These are phyloP conservation scores for Tricholoma bakamatsutake DNA, from an alignment of 768 basidiomycete genomes.

Conservation along the genomic window DNA sequence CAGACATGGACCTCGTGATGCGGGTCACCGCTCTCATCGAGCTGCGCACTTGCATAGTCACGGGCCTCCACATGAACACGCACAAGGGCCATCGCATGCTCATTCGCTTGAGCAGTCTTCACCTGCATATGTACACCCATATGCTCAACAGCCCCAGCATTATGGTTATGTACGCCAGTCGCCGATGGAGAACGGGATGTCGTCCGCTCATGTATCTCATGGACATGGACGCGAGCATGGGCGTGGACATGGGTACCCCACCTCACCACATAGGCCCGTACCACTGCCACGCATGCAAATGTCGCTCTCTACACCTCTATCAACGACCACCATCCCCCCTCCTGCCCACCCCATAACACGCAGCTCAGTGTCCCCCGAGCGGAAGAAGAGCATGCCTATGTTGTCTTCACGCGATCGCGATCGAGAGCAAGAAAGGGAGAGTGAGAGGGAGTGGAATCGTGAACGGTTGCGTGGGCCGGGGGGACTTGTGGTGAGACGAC, in stretches of 20 bases:
- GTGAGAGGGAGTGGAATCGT: constrained; percentile 1
- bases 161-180: background rate
- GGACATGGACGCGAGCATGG: background rate
- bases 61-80: background rate
- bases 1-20: constrained; percentile 1
- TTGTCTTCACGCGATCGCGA: constrained; percentile 5
- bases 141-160: constrained; percentile 2
- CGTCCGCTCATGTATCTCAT: background rate
- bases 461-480: constrained; percentile 4
- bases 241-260: background rate
- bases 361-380: background rate
- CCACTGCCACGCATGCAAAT: constrained; percentile 10
- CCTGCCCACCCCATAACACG: background rate
- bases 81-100: background rate
- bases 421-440: constrained; percentile 8
- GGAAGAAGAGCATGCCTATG: constrained; percentile 11
- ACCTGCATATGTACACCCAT: background rate
- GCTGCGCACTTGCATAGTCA: background rate
- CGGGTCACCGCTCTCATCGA: constrained; percentile 5
- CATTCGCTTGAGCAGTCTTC: background rate
- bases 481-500: constrained; percentile 20
- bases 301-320: constrained; percentile 9
- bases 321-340: background rate
- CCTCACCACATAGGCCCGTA: constrained; percentile 1
- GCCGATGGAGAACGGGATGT: background rate